Evolutionary conservation across 208 protist genomes (phyloP), one percentile per base, ranked within the genome.

Genomic region (Leishmania amazonensis): DNA sequence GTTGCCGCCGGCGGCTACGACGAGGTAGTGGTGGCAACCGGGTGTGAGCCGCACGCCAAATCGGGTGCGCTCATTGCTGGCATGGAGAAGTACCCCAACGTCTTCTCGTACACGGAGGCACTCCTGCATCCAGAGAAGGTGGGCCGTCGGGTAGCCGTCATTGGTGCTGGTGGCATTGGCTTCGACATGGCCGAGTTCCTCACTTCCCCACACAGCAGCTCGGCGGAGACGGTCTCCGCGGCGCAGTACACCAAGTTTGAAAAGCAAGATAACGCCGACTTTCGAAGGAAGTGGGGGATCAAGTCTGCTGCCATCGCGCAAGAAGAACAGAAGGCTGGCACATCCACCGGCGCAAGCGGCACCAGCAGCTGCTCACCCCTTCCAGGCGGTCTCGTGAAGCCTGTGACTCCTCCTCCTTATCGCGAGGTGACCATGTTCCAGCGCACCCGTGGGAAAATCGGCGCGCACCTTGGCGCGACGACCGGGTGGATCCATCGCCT

Each of bases 81-180:
- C 78, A 88, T 93, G 42, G 89, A 93, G 71, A 85, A 89, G 76
- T 45, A 90, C 42, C 54, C 79, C 31, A 96, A 97, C 78, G 94
- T 97, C 11, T 86, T 94, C 79, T 89, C 74, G 76, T 98, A 98
- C 89, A 78, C 90, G 0, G 96, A 98, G 75, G 96, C 97, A 19
- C 81, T 98, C 38, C 73, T 83, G 49, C 78, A 89, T 73, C 85
- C 84, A 24, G 88, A 88, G 70, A 76, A 83, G 73, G 88, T 97
- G 4, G 96, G 95, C 53, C 64, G 83, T 35, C 82, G 83, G 6
- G 97, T 99, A 31, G 97, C 96, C 9, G 83, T 99, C 72, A 96
- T 99, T 75, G 97, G 97, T 62, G 92, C 92, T 31, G 97, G 97
- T n/a, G 96, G 95, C 67, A 98, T 98, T 80, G 96, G 96, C 58